A percentile compares a stretch with the other conserved stretches of the same genome.
Evolutionary conservation across 495 filamentous ascomycete genomes (phyloP).

Genomic region (Penicillium canariense): DNA sequence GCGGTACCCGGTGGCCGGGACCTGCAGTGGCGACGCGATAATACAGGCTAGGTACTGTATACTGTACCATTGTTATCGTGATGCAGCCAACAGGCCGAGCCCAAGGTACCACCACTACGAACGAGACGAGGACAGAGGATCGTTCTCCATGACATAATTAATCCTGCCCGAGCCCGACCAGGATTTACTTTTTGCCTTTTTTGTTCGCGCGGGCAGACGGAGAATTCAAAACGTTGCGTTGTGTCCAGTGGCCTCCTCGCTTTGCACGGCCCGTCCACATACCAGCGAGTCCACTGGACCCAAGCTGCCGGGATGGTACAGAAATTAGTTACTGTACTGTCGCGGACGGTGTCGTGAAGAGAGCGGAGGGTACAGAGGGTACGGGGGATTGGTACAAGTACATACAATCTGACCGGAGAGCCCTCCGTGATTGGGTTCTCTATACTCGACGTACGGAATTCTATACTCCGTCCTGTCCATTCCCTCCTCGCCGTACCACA

Average conservation of each 20-base stretch:
- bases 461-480: background rate
- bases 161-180: too few species aligned
- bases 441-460: background rate
- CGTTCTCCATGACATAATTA: too few species aligned
- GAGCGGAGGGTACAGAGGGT: too few species aligned
- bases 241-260: background rate
- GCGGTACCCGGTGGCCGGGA: slow-evolving; percentile 9
- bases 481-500: background rate
- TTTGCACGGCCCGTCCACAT: background rate
- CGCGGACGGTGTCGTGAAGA: background rate
- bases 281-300: slow-evolving; percentile 1
- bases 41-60: background rate
- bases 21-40: background rate
- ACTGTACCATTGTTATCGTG: background rate
- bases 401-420: too few species aligned
- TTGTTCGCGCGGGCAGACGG: background rate
- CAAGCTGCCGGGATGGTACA: background rate
- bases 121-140: too few species aligned
- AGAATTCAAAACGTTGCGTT: background rate
- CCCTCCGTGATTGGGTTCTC: too few species aligned
- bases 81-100: background rate
- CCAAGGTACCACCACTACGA: background rate
- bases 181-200: background rate
- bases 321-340: background rate
- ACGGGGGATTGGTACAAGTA: too few species aligned